A percentile compares a stretch with the other conserved stretches of the same genome.
These are phyloP conservation scores for Hypholoma fasciculare DNA, from an alignment of 768 basidiomycete genomes.

Conservation along the genomic window DNA sequence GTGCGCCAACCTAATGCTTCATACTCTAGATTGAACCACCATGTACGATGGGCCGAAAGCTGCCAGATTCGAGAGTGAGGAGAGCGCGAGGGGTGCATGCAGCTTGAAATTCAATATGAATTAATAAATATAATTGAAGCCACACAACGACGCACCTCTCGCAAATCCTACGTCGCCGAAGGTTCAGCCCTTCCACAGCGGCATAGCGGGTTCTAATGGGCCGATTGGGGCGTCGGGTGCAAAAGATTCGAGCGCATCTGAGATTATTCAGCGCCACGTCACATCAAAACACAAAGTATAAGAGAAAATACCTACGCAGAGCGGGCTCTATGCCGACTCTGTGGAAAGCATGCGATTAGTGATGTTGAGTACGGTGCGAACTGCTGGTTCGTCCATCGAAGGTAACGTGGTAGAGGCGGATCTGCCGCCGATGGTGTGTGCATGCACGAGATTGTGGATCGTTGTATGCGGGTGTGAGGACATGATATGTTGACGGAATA, in stretches of 20 bases:
- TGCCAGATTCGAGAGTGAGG: conserved; percentile 70
- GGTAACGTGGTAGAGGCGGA: neutral
- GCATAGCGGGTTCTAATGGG: conserved; percentile 33
- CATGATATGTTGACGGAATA: neutral
- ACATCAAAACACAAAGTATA: neutral
- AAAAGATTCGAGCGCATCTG: conserved; percentile 48
- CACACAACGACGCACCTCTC: conserved; percentile 51
- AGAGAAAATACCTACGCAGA: conserved; percentile 30
- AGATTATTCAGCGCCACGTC: conserved; percentile 48
- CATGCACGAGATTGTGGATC: conserved; percentile 5
- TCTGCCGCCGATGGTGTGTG: neutral
- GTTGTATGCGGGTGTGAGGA: neutral
- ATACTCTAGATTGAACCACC: too few species aligned
- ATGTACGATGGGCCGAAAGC: conserved; percentile 47
- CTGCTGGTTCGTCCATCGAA: conserved; percentile 42
- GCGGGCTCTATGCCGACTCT: conserved; percentile 30
- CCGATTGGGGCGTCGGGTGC: conserved; percentile 37
- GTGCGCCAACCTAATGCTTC: too few species aligned
- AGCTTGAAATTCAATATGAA: conserved; percentile 42
- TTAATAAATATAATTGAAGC: neutral
- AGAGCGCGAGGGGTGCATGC: conserved; percentile 73
- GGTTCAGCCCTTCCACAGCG: conserved; percentile 71
- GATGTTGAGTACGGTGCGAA: conserved; percentile 68
- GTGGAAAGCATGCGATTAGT: conserved; percentile 58
- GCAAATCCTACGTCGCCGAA: conserved; percentile 52